Evolutionary conservation across 441 rosid genomes (phyloP).

Genomic region (Sinapis alba): DNA sequence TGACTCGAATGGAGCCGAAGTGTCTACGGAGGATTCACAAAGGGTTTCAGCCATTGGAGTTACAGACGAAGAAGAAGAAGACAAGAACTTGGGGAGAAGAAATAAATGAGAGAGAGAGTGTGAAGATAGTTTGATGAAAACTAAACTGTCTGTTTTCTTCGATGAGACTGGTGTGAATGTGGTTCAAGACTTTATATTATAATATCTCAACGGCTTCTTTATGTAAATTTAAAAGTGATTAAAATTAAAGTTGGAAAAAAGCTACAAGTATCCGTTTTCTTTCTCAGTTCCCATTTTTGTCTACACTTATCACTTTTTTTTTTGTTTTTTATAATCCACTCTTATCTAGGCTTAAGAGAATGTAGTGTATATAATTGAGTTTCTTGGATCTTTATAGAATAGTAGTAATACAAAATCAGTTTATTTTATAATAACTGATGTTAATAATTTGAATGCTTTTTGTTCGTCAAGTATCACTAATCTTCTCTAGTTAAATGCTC

Average conservation of each 20-base stretch:
- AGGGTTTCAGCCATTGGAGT: conserved; percentile 44
- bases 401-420: not conserved
- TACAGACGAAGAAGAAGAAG: conserved; percentile 18
- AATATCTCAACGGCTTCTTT: conserved; percentile 23
- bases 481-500: too few species aligned
- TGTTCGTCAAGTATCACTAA: not conserved
- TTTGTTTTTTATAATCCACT: too few species aligned
- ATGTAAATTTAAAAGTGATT: not conserved
- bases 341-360: too few species aligned
- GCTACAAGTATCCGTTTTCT: conserved; percentile 33
- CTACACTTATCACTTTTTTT: too few species aligned
- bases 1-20: too few species aligned
- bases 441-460: too few species aligned
- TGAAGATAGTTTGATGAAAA: too few species aligned
- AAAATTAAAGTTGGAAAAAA: conserved; percentile 19
- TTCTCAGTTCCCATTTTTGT: not conserved
- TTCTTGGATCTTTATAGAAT: not conserved
- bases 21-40: conserved; percentile 22
- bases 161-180: conserved; percentile 26
- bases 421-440: not conserved
- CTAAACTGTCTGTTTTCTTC: conserved; percentile 16
- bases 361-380: too few species aligned
- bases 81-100: conserved; percentile 22
- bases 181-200: conserved; percentile 6
- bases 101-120: not conserved